phyloP scores from a whole-genome alignment of 768 basidiomycete species.

The Mycena capillaripes region DNA sequence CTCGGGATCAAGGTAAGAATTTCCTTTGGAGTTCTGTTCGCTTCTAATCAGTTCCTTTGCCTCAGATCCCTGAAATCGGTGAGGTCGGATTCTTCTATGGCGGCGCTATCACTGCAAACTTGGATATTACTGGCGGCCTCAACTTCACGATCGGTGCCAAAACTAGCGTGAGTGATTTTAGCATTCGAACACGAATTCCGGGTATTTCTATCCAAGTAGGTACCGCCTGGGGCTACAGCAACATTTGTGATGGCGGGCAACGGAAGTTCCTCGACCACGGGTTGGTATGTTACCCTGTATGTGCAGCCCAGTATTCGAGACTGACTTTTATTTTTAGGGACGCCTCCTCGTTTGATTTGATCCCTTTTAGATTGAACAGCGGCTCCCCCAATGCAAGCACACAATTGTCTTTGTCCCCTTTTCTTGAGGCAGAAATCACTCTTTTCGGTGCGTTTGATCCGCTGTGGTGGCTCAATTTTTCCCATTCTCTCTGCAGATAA shows the following conservation, averaged over 20 bases:
- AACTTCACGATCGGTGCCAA: constrained; percentile 27
- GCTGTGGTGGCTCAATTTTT: no score
- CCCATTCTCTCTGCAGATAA: not conserved
- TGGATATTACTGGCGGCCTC: constrained; percentile 3
- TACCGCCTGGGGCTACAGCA: constrained; percentile 7
- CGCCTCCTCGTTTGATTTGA: not conserved
- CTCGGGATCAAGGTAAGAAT: not conserved
- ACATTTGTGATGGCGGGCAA: constrained; percentile 14
- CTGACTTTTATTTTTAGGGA: not conserved
- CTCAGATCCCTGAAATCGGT: constrained; percentile 10
- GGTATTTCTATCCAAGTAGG: not conserved
- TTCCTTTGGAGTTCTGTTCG: not conserved
- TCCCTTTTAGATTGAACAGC: constrained; percentile 25
- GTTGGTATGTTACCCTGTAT: not conserved
- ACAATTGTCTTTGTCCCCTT: constrained; percentile 8
- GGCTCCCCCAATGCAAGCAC: constrained; percentile 19
- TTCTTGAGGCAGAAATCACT: constrained; percentile 10
- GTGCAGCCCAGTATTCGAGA: not conserved
- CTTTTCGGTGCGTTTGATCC: not conserved
- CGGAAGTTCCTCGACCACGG: not conserved
- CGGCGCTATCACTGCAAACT: not conserved
- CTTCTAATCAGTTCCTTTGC: not conserved
- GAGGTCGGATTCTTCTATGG: constrained; percentile 24
- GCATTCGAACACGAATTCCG: not conserved
- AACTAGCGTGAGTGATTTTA: not conserved